phyloP scores from a whole-genome alignment of 768 basidiomycete genomes.

The Mycena venus region DNA sequence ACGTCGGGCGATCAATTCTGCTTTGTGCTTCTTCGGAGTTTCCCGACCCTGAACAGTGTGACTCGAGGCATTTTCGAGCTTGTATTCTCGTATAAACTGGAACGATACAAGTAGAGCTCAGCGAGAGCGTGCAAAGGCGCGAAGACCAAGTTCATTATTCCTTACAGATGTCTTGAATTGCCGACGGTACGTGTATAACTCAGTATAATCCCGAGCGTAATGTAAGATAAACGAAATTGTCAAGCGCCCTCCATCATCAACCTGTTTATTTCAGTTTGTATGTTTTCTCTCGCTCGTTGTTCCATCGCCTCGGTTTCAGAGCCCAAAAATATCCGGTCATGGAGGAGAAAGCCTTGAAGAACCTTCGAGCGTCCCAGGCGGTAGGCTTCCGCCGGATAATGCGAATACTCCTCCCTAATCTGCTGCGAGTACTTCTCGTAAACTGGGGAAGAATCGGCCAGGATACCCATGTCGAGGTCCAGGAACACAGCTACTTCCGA shows the following conservation, averaged over 20 bases:
- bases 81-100: too few species aligned
- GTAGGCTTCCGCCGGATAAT: conserved; percentile 24
- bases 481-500: conserved; percentile 26
- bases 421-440: conserved; percentile 28
- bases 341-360: conserved; percentile 25
- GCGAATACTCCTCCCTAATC: conserved; percentile 31
- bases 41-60: too few species aligned
- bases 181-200: too few species aligned
- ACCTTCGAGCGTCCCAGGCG: conserved; percentile 31
- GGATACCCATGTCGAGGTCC: conserved; percentile 35
- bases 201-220: too few species aligned
- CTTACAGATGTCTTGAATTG: too few species aligned
- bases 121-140: too few species aligned
- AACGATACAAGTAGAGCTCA: too few species aligned
- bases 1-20: too few species aligned
- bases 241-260: not conserved
- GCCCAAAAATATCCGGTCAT: conserved; percentile 28
- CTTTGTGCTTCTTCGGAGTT: too few species aligned
- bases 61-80: too few species aligned
- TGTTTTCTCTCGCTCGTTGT: conserved; percentile 27
- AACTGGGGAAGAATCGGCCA: conserved; percentile 13
- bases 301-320: conserved; percentile 24
- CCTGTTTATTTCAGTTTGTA: conserved; percentile 25
- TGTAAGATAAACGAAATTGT: too few species aligned
- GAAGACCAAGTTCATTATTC: too few species aligned